Conservation (phyloP, 306 rosid genomes). For the Aeschynomene evenia region DNA sequence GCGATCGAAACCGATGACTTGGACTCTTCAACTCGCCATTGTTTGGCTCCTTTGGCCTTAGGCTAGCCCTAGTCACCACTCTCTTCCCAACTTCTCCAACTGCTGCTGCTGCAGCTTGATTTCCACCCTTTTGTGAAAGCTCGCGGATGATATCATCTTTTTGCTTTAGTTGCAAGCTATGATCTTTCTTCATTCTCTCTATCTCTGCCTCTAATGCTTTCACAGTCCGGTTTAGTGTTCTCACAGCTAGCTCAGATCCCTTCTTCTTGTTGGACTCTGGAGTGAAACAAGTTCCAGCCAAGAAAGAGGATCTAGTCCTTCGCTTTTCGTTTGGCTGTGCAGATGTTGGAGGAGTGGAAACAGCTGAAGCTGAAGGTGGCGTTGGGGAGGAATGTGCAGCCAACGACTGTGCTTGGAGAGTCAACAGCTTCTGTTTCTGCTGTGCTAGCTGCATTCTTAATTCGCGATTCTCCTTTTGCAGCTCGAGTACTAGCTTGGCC, state of each 20-base stretch:
- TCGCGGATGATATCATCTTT: constrained; percentile 71
- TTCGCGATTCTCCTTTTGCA: constrained; percentile 88
- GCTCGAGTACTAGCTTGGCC: constrained; percentile 70
- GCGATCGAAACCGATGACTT: constrained; percentile 74
- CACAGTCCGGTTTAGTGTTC: constrained; percentile 58
- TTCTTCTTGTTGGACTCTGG: constrained; percentile 75
- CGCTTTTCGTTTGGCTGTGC: constrained; percentile 60
- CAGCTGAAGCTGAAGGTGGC: constrained; percentile 67
- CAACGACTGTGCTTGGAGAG: constrained; percentile 68
- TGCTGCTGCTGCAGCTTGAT: constrained; percentile 31
- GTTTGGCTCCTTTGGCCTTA: constrained; percentile 61
- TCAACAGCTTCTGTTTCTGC: constrained; percentile 73
- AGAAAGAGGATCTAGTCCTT: constrained; percentile 65
- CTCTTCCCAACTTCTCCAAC: constrained; percentile 40
- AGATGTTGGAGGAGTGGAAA: constrained; percentile 69
- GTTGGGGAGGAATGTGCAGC: constrained; percentile 79
- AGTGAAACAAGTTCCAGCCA: constrained; percentile 67
- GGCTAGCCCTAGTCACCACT: constrained; percentile 54
- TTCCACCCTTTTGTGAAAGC: constrained; percentile 54
- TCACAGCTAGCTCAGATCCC: constrained; percentile 55
- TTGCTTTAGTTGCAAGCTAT: constrained; percentile 59
- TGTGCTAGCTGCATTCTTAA: constrained; percentile 70
- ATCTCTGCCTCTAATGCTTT: constrained; percentile 71
- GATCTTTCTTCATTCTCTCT: constrained; percentile 75
- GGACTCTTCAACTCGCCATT: constrained; percentile 74